These are phyloP conservation scores for Lepraria neglecta DNA, from an alignment of 495 filamentous ascomycete genomes.

Conservation along the genomic window DNA sequence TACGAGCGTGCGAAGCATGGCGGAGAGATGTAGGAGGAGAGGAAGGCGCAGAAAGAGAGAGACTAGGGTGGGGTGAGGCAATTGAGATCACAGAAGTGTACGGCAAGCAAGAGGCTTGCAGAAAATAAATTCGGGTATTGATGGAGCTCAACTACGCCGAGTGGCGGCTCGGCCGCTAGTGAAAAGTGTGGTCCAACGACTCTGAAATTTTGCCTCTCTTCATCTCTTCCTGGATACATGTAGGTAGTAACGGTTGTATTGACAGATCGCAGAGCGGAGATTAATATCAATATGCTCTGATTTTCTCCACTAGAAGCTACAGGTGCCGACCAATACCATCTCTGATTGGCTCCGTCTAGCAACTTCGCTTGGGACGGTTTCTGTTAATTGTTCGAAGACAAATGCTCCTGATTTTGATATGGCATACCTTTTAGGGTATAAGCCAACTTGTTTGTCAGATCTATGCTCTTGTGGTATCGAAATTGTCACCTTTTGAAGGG, in stretches of 20 bases:
- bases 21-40: slow-evolving; percentile 30
- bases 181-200: neutral
- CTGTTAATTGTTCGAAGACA: too few relatives aligned
- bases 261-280: neutral
- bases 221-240: neutral
- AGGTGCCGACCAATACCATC: too few relatives aligned
- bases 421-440: too few relatives aligned
- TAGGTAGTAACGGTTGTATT: too few relatives aligned
- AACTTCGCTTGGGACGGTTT: too few relatives aligned
- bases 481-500: too few relatives aligned
- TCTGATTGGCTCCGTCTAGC: too few relatives aligned
- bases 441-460: too few relatives aligned
- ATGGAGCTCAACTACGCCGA: neutral
- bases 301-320: too few relatives aligned
- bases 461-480: too few relatives aligned
- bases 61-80: neutral
- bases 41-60: neutral
- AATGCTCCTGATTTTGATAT: too few relatives aligned
- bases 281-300: neutral
- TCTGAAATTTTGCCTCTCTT: neutral
- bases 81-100: neutral
- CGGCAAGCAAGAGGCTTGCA: neutral
- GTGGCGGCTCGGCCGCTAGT: slow-evolving; percentile 3
- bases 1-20: slow-evolving; percentile 70
- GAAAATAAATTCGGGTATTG: neutral